These are phyloP conservation scores for Fraxinus dipetala DNA, from an alignment of 305 asterid species.

Conservation along the genomic window DNA sequence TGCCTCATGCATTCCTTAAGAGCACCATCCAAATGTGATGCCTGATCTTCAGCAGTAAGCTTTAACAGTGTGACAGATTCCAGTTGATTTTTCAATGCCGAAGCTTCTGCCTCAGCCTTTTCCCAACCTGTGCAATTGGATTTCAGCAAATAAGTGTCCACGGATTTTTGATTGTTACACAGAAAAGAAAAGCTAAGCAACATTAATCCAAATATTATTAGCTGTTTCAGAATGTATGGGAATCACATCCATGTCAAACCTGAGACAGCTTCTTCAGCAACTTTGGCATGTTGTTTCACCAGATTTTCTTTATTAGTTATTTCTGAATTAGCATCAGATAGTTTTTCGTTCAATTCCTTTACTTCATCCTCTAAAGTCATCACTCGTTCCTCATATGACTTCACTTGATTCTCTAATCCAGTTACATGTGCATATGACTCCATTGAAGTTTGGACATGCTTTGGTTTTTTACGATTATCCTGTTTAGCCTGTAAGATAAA, in stretches of 20 bases:
- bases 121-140: slow-evolving; percentile 79
- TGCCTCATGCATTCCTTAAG: slow-evolving; percentile 94
- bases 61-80: slow-evolving; percentile 87
- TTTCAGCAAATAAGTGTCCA: slow-evolving; percentile 22
- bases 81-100: slow-evolving; percentile 71
- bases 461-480: slow-evolving; percentile 66
- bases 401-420: slow-evolving; percentile 90
- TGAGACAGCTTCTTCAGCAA: slow-evolving; percentile 99
- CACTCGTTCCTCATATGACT: slow-evolving; percentile 21
- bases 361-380: slow-evolving; percentile 62
- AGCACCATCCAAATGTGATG: slow-evolving; percentile 85
- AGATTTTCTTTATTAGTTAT: slow-evolving; percentile 75
- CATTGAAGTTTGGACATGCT: slow-evolving; percentile 87
- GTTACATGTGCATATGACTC: slow-evolving; percentile 88
- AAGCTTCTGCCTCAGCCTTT: slow-evolving; percentile 94
- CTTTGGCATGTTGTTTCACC: slow-evolving; percentile 93
- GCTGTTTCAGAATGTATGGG: slow-evolving; percentile 96
- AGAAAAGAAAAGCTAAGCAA: neutral
- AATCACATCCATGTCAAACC: slow-evolving; percentile 56
- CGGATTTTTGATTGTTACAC: neutral
- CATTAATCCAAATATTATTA: slow-evolving; percentile 57
- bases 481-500: slow-evolving; percentile 44
- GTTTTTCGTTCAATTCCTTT: slow-evolving; percentile 68
- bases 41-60: slow-evolving; percentile 90
- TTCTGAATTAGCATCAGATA: slow-evolving; percentile 65